phyloP scores from a whole-genome alignment of 306 rosid species.

The Lotus japonicus region DNA sequence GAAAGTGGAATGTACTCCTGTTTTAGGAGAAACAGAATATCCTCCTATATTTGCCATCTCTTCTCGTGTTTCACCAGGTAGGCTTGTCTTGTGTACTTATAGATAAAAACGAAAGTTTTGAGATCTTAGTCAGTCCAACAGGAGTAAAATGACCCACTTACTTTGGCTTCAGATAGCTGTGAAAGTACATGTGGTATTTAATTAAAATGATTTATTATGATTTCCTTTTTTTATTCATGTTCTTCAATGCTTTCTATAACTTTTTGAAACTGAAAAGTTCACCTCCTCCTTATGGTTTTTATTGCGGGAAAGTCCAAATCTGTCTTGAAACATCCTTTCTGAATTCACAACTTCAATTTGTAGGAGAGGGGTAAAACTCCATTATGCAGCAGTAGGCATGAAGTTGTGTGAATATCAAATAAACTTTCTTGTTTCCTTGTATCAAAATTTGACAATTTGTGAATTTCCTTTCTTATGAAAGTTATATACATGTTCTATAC shows the following conservation, averaged over 20 bases:
- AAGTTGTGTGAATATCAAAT: neutral
- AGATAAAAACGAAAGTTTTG: slow-evolving; percentile 1
- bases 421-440: neutral
- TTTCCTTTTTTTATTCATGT: neutral
- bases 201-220: neutral
- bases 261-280: neutral
- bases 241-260: neutral
- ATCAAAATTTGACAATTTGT: too few species aligned
- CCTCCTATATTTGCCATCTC: slow-evolving; percentile 84
- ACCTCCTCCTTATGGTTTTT: neutral
- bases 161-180: neutral
- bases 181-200: neutral
- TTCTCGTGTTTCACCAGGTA: slow-evolving; percentile 73
- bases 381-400: neutral
- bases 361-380: neutral
- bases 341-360: neutral
- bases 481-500: too few species aligned
- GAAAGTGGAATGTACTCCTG: slow-evolving; percentile 82
- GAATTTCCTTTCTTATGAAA: too few species aligned
- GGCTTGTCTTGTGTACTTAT: slow-evolving; percentile 11
- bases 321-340: neutral
- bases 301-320: too few species aligned
- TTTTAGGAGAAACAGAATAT: slow-evolving; percentile 61
- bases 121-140: neutral
- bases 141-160: neutral